phyloP scores from a whole-genome alignment of 1,284 basidiomycete genomes.

The Apiotrichum montevideense region DNA sequence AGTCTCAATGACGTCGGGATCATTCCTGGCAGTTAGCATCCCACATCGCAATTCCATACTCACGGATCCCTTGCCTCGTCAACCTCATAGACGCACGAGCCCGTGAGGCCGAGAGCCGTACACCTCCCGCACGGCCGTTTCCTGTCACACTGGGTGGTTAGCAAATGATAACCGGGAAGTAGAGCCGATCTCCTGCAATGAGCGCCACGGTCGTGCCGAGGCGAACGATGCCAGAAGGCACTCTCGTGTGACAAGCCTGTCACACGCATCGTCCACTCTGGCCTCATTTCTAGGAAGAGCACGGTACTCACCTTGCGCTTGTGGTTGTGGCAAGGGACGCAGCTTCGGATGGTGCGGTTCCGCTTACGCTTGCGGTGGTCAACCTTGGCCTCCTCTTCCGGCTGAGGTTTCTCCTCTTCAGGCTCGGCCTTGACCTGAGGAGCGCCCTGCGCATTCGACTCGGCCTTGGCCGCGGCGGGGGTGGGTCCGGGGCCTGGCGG shows the following conservation, averaged over 20 bases:
- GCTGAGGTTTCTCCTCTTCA: conserved; percentile 5
- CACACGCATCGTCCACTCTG: too few species aligned
- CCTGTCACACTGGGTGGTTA: conserved; percentile 42
- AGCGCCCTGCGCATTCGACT: background rate
- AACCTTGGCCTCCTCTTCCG: conserved; percentile 38
- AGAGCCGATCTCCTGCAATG: too few species aligned
- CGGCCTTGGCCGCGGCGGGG: background rate
- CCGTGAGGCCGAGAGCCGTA: conserved; percentile 65
- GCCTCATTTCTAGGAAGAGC: background rate
- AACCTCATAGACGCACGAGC: conserved; percentile 84
- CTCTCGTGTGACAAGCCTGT: too few species aligned
- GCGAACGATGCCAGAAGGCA: too few species aligned
- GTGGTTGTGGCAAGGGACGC: conserved; percentile 85
- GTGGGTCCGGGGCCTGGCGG: background rate
- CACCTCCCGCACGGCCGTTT: conserved; percentile 70
- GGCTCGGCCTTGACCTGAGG: conserved; percentile 1
- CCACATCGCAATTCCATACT: conserved; percentile 25
- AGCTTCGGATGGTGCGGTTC: conserved; percentile 80
- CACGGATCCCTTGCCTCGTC: conserved; percentile 76
- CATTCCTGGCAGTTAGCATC: conserved; percentile 55
- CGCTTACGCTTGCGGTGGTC: conserved; percentile 60
- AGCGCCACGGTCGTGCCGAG: too few species aligned
- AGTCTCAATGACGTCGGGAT: conserved; percentile 72
- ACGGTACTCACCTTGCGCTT: conserved; percentile 69
- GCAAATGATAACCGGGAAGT: background rate